A percentile compares a stretch with the other conserved stretches of the same genome.
These are phyloP conservation scores for Leucocoprinus leucothites DNA, from an alignment of 768 basidiomycete genomes.

Conservation along the genomic window DNA sequence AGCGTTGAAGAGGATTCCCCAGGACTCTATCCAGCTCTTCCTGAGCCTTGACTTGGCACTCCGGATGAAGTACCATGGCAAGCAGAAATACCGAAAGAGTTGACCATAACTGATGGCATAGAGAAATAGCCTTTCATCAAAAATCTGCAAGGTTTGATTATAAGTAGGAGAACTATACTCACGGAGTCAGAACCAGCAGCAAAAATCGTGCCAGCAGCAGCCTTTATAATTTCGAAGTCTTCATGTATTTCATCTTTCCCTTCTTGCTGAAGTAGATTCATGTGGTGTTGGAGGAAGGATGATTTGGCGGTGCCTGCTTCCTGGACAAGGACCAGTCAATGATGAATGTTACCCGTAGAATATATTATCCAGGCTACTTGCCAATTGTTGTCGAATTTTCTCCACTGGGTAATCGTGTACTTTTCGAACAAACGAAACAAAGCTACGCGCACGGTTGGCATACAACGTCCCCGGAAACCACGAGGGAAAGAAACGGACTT, in stretches of 20 bases:
- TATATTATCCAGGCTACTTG: background rate
- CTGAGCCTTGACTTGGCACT: slow-evolving; percentile 54
- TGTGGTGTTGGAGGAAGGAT: slow-evolving; percentile 47
- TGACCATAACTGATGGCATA: slow-evolving; percentile 43
- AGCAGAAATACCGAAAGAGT: slow-evolving; percentile 58
- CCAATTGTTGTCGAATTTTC: slow-evolving; percentile 15
- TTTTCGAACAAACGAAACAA: background rate
- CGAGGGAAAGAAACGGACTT: slow-evolving; percentile 20
- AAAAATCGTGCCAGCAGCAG: slow-evolving; percentile 84
- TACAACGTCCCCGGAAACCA: slow-evolving; percentile 22
- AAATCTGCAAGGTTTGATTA: background rate
- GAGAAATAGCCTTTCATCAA: background rate
- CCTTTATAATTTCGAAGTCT: slow-evolving; percentile 49
- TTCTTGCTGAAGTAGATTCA: slow-evolving; percentile 32
- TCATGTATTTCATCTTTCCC: slow-evolving; percentile 37
- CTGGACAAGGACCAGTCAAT: background rate
- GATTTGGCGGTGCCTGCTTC: slow-evolving; percentile 28
- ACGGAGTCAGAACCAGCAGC: slow-evolving; percentile 64
- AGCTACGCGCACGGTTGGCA: slow-evolving; percentile 13
- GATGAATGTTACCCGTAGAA: background rate
- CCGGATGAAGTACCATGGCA: slow-evolving; percentile 62
- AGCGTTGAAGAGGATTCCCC: slow-evolving; percentile 37
- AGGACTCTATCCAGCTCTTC: slow-evolving; percentile 62
- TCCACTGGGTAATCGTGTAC: slow-evolving; percentile 17
- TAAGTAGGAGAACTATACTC: slow-evolving; percentile 3